Base-by-base conservation (phyloP, 2,329 filamentous ascomycete species). In the Conoideocrella luteorostrata region DNA sequence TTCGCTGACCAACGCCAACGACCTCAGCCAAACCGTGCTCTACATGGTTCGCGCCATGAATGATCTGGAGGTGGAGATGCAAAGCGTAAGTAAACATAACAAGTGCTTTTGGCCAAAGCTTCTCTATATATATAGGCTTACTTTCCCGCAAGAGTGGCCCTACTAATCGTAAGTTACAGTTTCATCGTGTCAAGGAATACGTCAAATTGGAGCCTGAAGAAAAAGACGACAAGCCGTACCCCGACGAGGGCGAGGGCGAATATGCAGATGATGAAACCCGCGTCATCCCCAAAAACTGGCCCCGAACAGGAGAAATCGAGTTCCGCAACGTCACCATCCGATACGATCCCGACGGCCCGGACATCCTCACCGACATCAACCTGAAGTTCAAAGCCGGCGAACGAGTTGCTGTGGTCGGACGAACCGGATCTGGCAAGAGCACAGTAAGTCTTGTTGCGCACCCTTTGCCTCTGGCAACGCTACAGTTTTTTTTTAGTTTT, bases 391-490 rank as follows among this genome's bases (percentile, higher is more conserved):
- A 64, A 11, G 84, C 83, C 0, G 86, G 88, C 1, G 84, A 86
- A 43, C 83, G 84, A 40, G 86, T 86, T 1, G 88, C 87, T 0
- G 74, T 95, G 17, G 84, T 90, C 10, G 88, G 88, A 2, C 79
- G 88, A 9, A 94, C 88, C 0, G 82, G 86, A 0, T 88, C 84
- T 4, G 88, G 88, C 4, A 95, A 95, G 63, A 88, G 83, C 40
- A 94, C 88, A 0, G 74, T 91, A 58, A 60, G 70, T 60, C 17
- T 23, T n/a, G 3, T 17, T 33, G 30, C 18, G 9, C 15, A 15
- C 26, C 12, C 12, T n/a, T 17, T 3, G 1, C 20, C 46, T 47
- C 21, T 7, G 1, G 41, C 43, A 3, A 24, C 15, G 13, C 11
- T 28, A 10, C 24, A n/a, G n/a, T n/a, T n/a, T n/a, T n/a, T n/a